These are phyloP conservation scores for Eutypella sp. DNA, from an alignment of 2,329 filamentous ascomycete genomes.

Conservation along the genomic window DNA sequence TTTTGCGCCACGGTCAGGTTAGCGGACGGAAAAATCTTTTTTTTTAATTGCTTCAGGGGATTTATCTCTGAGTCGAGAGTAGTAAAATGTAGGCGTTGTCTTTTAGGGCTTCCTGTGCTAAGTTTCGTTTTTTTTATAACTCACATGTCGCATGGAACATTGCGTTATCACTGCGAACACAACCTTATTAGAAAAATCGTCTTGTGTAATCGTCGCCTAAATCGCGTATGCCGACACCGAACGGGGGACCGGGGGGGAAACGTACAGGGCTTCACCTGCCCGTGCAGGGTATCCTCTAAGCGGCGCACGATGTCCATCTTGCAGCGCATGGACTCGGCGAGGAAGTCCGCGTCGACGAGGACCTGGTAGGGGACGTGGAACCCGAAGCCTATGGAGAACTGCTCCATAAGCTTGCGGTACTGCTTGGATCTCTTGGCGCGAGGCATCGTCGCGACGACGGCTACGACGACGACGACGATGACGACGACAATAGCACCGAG, in stretches of 20 bases:
- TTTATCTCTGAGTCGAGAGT: no score
- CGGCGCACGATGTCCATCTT: conserved; percentile 83
- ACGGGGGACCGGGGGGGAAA: conserved; percentile 12
- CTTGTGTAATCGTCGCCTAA: no score
- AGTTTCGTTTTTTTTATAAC: no score
- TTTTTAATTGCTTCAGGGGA: no score
- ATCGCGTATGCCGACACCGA: no score
- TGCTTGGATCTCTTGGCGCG: conserved; percentile 64
- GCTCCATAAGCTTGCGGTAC: conserved; percentile 89
- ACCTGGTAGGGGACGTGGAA: conserved; percentile 96
- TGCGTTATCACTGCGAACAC: conserved; percentile 63
- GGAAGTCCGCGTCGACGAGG: conserved; percentile 79
- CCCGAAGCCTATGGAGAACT: conserved; percentile 80
- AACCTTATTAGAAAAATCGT: neutral
- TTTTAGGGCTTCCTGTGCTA: no score
- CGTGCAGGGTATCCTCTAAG: conserved; percentile 78
- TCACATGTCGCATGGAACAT: conserved; percentile 66
- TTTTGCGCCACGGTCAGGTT: no score
- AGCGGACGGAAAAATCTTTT: no score
- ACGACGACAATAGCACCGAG: no score
- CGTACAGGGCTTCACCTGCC: conserved; percentile 75
- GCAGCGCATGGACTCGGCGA: conserved; percentile 74
- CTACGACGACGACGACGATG: no score
- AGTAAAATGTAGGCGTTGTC: neutral
- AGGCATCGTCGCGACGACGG: conserved; percentile 23